A percentile compares a stretch with the other conserved stretches of the same genome.
Evolutionary conservation across 148 eudicot species (phyloP).

Genomic region (Camellia japonica): DNA sequence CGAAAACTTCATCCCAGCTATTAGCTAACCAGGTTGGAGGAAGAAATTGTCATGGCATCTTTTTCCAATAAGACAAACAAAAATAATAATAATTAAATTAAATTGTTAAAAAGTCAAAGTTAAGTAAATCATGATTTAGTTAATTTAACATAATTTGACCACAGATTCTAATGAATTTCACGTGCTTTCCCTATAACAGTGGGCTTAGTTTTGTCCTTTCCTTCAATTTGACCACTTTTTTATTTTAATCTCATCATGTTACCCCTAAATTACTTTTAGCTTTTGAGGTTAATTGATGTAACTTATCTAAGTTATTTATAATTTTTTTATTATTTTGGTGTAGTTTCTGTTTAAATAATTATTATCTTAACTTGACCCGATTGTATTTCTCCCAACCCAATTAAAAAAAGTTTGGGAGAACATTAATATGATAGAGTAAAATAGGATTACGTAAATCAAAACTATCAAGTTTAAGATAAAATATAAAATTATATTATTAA

Average conservation of each 20-base stretch:
- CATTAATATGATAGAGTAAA: too few relatives aligned
- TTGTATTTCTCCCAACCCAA: too few relatives aligned
- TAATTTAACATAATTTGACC: background rate
- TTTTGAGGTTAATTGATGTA: background rate
- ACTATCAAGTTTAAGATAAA: too few relatives aligned
- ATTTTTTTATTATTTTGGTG: too few relatives aligned
- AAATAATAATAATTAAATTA: background rate
- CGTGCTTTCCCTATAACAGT: background rate
- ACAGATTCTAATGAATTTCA: conserved; percentile 11
- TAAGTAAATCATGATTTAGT: background rate
- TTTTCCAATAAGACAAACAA: background rate
- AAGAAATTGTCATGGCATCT: background rate
- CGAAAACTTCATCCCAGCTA: conserved; percentile 1
- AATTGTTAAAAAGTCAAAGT: background rate
- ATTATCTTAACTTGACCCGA: too few relatives aligned
- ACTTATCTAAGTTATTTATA: too few relatives aligned
- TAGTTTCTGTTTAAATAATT: too few relatives aligned
- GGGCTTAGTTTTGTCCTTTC: background rate
- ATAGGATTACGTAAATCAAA: too few relatives aligned
- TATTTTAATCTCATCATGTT: background rate
- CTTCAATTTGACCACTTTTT: background rate
- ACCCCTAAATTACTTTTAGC: background rate
- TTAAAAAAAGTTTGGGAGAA: too few relatives aligned
- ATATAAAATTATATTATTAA: too few relatives aligned
- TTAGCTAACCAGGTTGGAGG: background rate